A percentile compares a stretch with the other conserved stretches of the same genome.
phyloP scores from a whole-genome alignment of 805 yeast species.

The Scheffersomyces coipomensis region DNA sequence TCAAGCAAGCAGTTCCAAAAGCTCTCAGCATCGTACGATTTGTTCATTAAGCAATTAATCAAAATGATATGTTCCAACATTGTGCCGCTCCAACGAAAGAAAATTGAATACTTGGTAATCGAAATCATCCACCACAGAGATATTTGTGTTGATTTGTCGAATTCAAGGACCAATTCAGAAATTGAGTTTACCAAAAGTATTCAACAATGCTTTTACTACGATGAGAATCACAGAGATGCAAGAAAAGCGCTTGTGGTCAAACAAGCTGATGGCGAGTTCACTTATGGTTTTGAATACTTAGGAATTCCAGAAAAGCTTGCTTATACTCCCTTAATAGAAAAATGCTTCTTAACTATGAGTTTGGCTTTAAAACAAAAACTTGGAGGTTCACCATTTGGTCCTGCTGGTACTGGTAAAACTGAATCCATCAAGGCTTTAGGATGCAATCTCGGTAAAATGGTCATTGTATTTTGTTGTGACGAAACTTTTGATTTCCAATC shows the following conservation, averaged over 20 bases:
- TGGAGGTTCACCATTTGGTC: constrained; percentile 94
- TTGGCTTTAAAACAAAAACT: constrained; percentile 69
- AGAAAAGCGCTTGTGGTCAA: constrained; percentile 39
- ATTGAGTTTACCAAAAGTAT: constrained; percentile 44
- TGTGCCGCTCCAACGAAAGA: constrained; percentile 32
- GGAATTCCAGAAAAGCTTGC: constrained; percentile 77
- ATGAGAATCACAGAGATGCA: constrained; percentile 17
- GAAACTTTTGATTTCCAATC: constrained; percentile 81
- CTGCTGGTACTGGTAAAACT: constrained; percentile 97
- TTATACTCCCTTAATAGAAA: constrained; percentile 67
- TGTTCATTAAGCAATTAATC: constrained; percentile 25
- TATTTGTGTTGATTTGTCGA: constrained; percentile 19
- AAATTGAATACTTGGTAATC: constrained; percentile 59
- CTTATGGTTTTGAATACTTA: constrained; percentile 79
- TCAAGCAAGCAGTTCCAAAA: constrained; percentile 1
- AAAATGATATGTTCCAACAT: constrained; percentile 13
- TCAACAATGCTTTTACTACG: constrained; percentile 50
- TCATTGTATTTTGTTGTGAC: constrained; percentile 87
- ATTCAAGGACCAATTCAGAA: constrained; percentile 7
- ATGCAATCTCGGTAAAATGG: constrained; percentile 73
- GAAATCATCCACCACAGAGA: constrained; percentile 64
- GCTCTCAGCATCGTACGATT: constrained; percentile 3
- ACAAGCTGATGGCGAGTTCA: constrained; percentile 51
- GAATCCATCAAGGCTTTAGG: constrained; percentile 87
- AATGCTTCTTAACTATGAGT: constrained; percentile 65